Evolutionary conservation across 2,329 filamentous ascomycete species (phyloP), one percentile per base, ranked within the genome.

Genomic region (Talaromyces rugulosus): DNA sequence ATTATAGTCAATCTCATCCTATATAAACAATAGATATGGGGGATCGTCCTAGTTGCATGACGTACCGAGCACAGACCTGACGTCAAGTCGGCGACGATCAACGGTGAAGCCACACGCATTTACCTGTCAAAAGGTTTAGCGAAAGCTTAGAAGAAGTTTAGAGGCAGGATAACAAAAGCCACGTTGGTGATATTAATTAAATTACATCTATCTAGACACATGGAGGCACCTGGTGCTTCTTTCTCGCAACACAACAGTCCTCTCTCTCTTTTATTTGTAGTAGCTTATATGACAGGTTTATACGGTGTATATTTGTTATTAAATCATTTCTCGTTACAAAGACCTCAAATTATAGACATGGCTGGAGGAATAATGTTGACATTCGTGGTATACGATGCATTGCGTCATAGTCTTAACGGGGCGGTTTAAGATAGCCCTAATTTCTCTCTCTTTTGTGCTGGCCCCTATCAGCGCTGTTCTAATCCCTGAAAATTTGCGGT

Each of bases 61-160:
- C 59, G 59, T 61, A 52, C 59, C 40, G n/a, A 40, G 59, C 52
- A 61, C 59, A 51, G 40, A 36, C 53, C 42, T 61, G 59, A 61
- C 59, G 59, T 61, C 59, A 61, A 61, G 33, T 12, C n/a, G 31
- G 42, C 28, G 59, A 36, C 59, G 53, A 61, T 61, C 59, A 56
- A 56, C n/a, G 42, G 53, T 30, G 30, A 60, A 60, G 52, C 58
- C 40, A 60, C 58, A 34, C 53, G n/a, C 3, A 23, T 23, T 2
- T 27, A 16, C n/a, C 44, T 50, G n/a, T 50, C 44, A 52, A n/a
- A n/a, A 28, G 50, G 1, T 11, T 30, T 11, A 16, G 3, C 8
- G 12, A 31, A 31, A 11, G 7, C 18, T 27, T 27, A 27, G 44
- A 9, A 50, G 18, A 4, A 50, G 44, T 8, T 14, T 23, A 50